Evolutionary conservation across 192 early-diverging fungal species (phyloP), one percentile per base, ranked within the genome.

Genomic region (Podila horticola): DNA sequence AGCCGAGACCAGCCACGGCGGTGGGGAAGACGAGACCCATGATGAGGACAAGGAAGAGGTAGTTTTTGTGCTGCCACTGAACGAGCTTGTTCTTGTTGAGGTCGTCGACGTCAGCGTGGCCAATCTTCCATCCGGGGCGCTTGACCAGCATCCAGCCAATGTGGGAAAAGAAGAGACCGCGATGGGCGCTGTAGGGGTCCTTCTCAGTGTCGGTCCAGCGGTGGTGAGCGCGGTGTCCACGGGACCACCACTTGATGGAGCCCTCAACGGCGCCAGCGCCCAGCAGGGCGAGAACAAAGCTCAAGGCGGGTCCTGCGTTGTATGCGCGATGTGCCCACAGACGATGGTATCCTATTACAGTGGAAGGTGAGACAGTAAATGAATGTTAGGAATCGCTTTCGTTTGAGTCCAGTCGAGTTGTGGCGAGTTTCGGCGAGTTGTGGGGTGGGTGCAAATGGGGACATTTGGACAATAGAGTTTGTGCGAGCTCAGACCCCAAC

Each of bases 151-250:
- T 95, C 95, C 95, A 96, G 64, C 93, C 92, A 41, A 96, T 82
- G 72, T 96, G 95, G 12, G 91, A 93, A 83, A 93, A 94, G 79
- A 94, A 88, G 69, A 95, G 86, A 45, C 95, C 95, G 67, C 91
- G 84, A 45, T 92, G 86, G 26, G 95, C 95, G 62, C 88, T 85
- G 84, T 96, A 96, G 22, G 95, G 95, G 69, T 95, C 95, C 85
- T 88, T 88, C 60, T 92, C 87, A 17, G 94, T 94, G 79, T 96
- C 95, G 29, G 95, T 96, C 82, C 91, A 96, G 58, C 95, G 87
- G 86, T 96, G 95, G 76, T 96, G 95, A 67, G 93, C 92, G 65
- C 95, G 92, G 81, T 96, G 95, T 41, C 92, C 92, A 33, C 95
- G 88, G 22, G 86, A 88, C 95, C 95, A 96, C 95, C 95, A 96